phyloP scores from a whole-genome alignment of 169 alveolate species.

The Eimeria tenella region DNA sequence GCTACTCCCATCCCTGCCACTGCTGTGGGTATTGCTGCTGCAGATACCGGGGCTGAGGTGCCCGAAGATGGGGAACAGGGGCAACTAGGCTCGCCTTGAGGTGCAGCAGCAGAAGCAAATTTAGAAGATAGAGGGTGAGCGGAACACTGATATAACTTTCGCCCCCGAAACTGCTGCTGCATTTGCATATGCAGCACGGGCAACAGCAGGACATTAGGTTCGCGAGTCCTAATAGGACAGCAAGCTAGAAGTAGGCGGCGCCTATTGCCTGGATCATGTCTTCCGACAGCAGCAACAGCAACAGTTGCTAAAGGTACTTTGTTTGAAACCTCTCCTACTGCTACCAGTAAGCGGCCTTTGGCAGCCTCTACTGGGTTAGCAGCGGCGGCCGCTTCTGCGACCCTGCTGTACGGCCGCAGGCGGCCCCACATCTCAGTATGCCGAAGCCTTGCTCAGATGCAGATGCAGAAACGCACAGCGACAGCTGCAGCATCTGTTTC shows the following conservation, averaged over 20 bases:
- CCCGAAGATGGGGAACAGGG: not conserved
- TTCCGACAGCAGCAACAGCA: constrained; percentile 26
- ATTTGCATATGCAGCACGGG: not conserved
- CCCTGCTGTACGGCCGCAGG: constrained; percentile 49
- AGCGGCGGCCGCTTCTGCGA: not conserved
- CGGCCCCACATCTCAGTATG: constrained; percentile 7
- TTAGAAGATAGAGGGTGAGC: too few relatives aligned
- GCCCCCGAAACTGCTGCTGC: constrained; percentile 14
- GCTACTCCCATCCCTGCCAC: constrained; percentile 24
- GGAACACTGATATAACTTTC: too few relatives aligned
- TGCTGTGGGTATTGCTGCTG: constrained; percentile 22
- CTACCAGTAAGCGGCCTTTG: not conserved
- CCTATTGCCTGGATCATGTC: not conserved
- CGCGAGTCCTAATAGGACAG: not conserved
- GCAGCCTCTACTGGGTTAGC: not conserved
- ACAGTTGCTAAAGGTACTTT: not conserved
- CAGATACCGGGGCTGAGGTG: constrained; percentile 9
- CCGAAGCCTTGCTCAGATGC: constrained; percentile 5
- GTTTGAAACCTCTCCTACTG: too few relatives aligned
- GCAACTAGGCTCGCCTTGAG: not conserved
- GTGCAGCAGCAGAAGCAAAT: not conserved
- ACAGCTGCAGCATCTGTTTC: not conserved
- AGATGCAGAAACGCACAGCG: not conserved
- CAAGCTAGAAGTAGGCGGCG: not conserved
- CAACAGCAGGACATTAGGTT: not conserved